Evolutionary conservation across 768 basidiomycete species (phyloP), one percentile per base, ranked within the genome.

Genomic region (Mycena rosella): DNA sequence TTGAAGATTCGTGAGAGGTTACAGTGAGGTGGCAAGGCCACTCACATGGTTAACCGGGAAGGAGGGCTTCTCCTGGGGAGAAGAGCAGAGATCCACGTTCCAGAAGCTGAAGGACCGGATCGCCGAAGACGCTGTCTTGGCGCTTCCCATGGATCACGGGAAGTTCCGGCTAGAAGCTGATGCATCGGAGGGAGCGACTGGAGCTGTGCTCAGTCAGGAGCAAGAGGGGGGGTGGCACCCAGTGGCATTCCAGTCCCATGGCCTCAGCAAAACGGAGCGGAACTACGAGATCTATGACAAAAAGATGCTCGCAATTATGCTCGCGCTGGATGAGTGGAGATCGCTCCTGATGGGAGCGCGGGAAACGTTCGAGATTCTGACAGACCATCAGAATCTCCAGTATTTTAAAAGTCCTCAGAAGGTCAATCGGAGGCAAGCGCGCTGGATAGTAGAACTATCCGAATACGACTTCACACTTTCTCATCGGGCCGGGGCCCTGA

Each of bases 291-390:
- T n/a, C n/a, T n/a, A n/a, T n/a, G n/a, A n/a, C n/a, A n/a, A n/a
- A n/a, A n/a, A n/a, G n/a, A n/a, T n/a, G n/a, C 63, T 73, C 45
- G 63, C 68, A 14, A 74, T 74, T 14, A 72, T 74, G 38, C 36
- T 57, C 10, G 60, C 68, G 8, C 40, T 70, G 10, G 51, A 59
- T 6, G 60, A 72, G 30, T 72, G 69, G 65, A 36, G 67, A 10
- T 56, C 53, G 20, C 62, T 65, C 53, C 55, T 75, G 26, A 51
- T 60, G 48, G 73, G 73, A 40, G 52, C 65, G 10, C 38, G 20
- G 10, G 32, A 69, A 6, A 45, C 57, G 20, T 56, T 72, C 22
- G 55, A 48, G n/a, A 63, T 72, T 17, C 51, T 52, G 27, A 60
- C 70, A 5, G 67, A 71, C 26, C 69, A 73, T 36, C 55, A 68